Conservation (phyloP, 495 filamentous ascomycete species). For the Patellaria atrata region DNA sequence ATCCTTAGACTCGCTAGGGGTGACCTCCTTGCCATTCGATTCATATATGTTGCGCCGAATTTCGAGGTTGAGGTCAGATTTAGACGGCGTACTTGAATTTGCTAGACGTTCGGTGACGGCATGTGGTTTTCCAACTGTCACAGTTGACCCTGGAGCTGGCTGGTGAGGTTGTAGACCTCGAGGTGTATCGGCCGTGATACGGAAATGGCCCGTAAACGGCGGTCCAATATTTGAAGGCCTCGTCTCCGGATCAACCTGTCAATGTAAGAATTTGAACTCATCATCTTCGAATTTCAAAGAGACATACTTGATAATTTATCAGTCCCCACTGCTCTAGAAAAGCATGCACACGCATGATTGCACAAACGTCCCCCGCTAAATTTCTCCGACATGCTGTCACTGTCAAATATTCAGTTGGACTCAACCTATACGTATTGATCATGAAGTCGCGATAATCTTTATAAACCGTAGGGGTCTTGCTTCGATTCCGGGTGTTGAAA, state of each 20-base stretch:
- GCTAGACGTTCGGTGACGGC: conserved; percentile 60
- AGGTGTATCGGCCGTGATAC: conserved; percentile 84
- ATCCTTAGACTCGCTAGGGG: conserved; percentile 36
- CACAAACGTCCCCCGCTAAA: conserved; percentile 92
- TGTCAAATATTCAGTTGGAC: conserved; percentile 89
- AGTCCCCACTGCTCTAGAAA: conserved; percentile 99
- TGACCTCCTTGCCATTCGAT: conserved; percentile 68
- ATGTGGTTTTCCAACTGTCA: conserved; percentile 61
- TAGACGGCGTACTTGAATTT: conserved; percentile 49
- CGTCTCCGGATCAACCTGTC: conserved; percentile 84
- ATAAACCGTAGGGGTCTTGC: conserved; percentile 94
- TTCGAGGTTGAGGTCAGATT: conserved; percentile 73
- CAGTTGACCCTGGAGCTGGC: conserved; percentile 59
- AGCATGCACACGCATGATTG: conserved; percentile 95
- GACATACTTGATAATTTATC: conserved; percentile 90
- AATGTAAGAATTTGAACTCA: conserved; percentile 12
- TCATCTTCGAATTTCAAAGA: conserved; percentile 2
- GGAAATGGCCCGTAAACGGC: conserved; percentile 94
- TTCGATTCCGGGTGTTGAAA: conserved; percentile 94
- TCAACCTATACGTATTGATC: conserved; percentile 96
- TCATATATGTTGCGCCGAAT: conserved; percentile 94
- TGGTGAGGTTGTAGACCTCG: conserved; percentile 91
- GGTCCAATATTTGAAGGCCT: conserved; percentile 91
- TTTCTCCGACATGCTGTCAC: conserved; percentile 96
- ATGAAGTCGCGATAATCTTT: conserved; percentile 99